Percentiles rank a stretch among this genome's conserved stretches.
These are phyloP conservation scores for Fraxinus platypoda DNA, from an alignment of 305 asterid genomes.

Conservation along the genomic window DNA sequence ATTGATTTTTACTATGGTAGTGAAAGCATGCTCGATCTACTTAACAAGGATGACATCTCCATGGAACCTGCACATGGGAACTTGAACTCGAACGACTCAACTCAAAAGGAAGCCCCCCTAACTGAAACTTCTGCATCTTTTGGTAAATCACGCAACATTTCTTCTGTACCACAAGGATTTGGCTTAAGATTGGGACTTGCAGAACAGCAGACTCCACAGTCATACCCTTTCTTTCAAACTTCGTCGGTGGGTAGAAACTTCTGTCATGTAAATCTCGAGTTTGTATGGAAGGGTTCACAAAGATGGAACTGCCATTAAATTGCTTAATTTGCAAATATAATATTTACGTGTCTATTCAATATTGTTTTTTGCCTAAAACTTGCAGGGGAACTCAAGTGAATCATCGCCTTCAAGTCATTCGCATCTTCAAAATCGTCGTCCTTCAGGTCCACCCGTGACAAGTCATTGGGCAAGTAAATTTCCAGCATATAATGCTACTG, in stretches of 20 bases:
- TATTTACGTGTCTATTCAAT: background rate
- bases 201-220: conserved; percentile 35
- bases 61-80: conserved; percentile 32
- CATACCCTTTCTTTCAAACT: conserved; percentile 39
- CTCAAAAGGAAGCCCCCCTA: conserved; percentile 25
- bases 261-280: conserved; percentile 8
- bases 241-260: conserved; percentile 40
- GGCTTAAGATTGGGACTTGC: conserved; percentile 39
- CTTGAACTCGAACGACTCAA: conserved; percentile 27
- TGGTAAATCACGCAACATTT: conserved; percentile 27
- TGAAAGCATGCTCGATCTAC: conserved; percentile 31
- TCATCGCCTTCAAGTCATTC: conserved; percentile 32
- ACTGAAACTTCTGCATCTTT: conserved; percentile 31
- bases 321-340: background rate
- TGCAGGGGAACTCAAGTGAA: conserved; percentile 46
- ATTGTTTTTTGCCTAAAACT: conserved; percentile 8
- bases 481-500: conserved; percentile 26
- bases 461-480: conserved; percentile 28
- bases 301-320: conserved; percentile 3
- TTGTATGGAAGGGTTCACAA: conserved; percentile 12
- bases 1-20: conserved; percentile 30
- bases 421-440: conserved; percentile 33
- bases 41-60: conserved; percentile 35
- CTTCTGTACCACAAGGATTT: conserved; percentile 37
- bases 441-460: conserved; percentile 24